Conservation (phyloP, 2,329 filamentous ascomycete genomes). For the Aspergillus fijiensis region DNA sequence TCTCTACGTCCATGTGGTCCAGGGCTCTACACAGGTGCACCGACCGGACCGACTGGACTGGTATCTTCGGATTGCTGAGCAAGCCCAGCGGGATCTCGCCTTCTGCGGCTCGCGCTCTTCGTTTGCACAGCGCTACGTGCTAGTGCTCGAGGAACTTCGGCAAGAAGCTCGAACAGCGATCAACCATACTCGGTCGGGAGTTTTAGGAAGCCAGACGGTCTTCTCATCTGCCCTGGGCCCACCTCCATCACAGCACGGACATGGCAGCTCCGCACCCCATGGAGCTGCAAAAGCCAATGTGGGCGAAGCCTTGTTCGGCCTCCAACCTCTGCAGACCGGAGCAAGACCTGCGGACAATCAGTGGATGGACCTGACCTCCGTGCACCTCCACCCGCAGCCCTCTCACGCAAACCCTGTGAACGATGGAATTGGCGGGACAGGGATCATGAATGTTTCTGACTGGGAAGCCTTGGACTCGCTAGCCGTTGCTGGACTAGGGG, state of each 20-base stretch:
- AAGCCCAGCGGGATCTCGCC: constrained; percentile 44
- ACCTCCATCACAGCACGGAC: too few relatives aligned
- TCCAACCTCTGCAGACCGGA: too few relatives aligned
- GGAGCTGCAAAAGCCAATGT: too few relatives aligned
- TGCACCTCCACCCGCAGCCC: not conserved
- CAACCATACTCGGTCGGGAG: not conserved
- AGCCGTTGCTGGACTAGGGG: constrained; percentile 20
- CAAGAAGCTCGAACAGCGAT: constrained; percentile 22
- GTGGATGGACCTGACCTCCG: not conserved
- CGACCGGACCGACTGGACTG: constrained; percentile 14
- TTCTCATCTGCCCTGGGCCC: too few relatives aligned
- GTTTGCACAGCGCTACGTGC: constrained; percentile 43
- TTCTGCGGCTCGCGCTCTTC: constrained; percentile 41
- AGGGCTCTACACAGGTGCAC: constrained; percentile 30
- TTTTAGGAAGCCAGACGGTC: too few relatives aligned
- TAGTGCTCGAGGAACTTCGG: constrained; percentile 43
- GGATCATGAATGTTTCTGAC: constrained; percentile 22
- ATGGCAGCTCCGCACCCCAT: too few relatives aligned
- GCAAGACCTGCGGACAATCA: not conserved
- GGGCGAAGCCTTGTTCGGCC: too few relatives aligned
- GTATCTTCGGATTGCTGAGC: constrained; percentile 40
- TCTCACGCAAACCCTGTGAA: constrained; percentile 13
- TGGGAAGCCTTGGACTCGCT: constrained; percentile 34
- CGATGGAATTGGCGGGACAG: constrained; percentile 18
- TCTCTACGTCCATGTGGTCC: constrained; percentile 49